Base-by-base conservation (phyloP, 1,284 basidiomycete species). In the Ustanciosporium gigantosporum region DNA sequence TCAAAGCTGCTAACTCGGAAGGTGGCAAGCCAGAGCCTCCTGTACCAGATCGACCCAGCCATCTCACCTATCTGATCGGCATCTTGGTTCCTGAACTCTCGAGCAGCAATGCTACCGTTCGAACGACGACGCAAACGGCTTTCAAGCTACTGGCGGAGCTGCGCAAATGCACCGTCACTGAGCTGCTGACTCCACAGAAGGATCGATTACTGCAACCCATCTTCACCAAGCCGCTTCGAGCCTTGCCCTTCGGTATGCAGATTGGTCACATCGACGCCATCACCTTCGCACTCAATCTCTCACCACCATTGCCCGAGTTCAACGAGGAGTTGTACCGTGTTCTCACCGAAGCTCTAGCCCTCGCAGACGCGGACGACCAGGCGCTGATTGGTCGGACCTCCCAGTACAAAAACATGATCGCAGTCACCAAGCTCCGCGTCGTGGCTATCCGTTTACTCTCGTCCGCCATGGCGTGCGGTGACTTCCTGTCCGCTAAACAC, bases 231-330 rank as follows among this genome's bases (percentile, higher is more conserved):
- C 95, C 95, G 16, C 83, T 99, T n/a, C 84, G 95, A 46, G 95
- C 95, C 0, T 83, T 99, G 16, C 92, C 93, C 2, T 94, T 97
- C 76, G 84, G 89, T 14, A 91, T 94, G 78, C 95, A 99, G 79
- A 96, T 98, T 48, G 95, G 93, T 24, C 92, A 97, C 84, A 93
- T 99, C 49, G 95, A 98, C 74, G 92, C 92, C 11, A 87, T 99
- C 56, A 89, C 93, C 16, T 99, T 93, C 78, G 90, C 90, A 74
- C 78, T 81, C 56, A 74, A 87, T 85, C 66, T 82, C 89, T 25
- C 85, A 88, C 91, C 92, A 11, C 88, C 90, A 1, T 83, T 96
- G 25, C 87, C 91, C 1, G 91, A 93, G 69, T 83, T 91, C 43
- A 91, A 90, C 66, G 92, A 96, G 48, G 91, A 96, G 79, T 85